Percentiles rank a stretch among this genome's conserved stretches.
phyloP scores from a whole-genome alignment of 2,329 filamentous ascomycete genomes.

The Xenoacremonium recifei region DNA sequence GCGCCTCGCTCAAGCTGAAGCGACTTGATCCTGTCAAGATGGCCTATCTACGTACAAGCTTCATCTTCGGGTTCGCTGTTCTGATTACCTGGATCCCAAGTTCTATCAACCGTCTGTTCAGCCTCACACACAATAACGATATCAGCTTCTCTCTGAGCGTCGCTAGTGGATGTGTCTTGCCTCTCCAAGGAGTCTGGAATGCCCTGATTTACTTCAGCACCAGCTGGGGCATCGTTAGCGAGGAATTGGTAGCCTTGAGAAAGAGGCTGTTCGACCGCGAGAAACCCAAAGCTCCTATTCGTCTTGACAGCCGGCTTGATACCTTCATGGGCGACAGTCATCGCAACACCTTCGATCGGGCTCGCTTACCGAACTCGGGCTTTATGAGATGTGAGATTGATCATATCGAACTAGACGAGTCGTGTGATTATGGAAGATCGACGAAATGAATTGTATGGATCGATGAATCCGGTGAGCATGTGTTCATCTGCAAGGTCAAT shows the following conservation, averaged over 20 bases:
- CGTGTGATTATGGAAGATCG: background rate
- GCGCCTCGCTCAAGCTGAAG: slow-evolving; percentile 31
- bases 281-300: slow-evolving; percentile 12
- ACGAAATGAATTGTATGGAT: background rate
- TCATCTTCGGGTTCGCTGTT: slow-evolving; percentile 59
- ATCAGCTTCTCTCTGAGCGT: slow-evolving; percentile 65
- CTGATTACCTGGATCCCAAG: slow-evolving; percentile 63
- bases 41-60: slow-evolving; percentile 58
- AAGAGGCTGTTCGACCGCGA: slow-evolving; percentile 8
- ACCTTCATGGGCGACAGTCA: slow-evolving; percentile 13
- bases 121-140: slow-evolving; percentile 49
- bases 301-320: slow-evolving; percentile 27
- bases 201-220: slow-evolving; percentile 72
- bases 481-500: no score
- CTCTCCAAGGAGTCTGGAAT: slow-evolving; percentile 80
- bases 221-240: slow-evolving; percentile 43
- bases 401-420: slow-evolving; percentile 7
- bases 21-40: slow-evolving; percentile 55
- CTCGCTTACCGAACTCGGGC: slow-evolving; percentile 5
- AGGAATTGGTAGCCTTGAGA: slow-evolving; percentile 20
- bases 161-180: slow-evolving; percentile 68
- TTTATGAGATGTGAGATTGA: background rate
- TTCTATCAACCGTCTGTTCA: slow-evolving; percentile 71
- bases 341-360: slow-evolving; percentile 21
- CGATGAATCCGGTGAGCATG: no score